Evolutionary conservation across 208 protist species (phyloP), one percentile per base, ranked within the genome.

Genomic region (Polymyxa betae): DNA sequence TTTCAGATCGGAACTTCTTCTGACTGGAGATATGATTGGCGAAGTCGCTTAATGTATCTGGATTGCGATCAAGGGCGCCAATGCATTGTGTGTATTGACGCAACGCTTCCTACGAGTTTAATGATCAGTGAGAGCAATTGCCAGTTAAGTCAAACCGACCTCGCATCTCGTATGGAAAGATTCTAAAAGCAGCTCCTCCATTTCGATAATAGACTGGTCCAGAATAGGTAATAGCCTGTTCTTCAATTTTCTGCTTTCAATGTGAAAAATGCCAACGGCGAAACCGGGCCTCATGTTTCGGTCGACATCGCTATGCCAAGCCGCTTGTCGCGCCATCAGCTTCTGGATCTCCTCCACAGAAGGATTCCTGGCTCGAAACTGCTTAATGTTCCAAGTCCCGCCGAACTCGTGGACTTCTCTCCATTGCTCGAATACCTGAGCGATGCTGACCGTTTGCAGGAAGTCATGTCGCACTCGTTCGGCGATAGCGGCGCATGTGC

Each of bases 101-200:
- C 38, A 91, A 44, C n/a, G 5, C 88, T 43, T 38, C 44, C 24
- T 10, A 24, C 24, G 54, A 60, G 90, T 0, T 0, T 68, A 29
- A 68, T 29, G 54, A 29, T 68, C 54, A 24, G 54, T 68, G 54
- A 24, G 54, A 29, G 54, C 54, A 29, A 29, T 24, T 29, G 54
- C 54, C 24, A 24, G 29, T 68, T 68, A 68, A 68, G 54, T 68
- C 54, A 29, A n/a, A 38, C 10, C n/a, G 77, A 10, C 16, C 20
- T 41, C 77, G 77, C n/a, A 88, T 29, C 41, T 88, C 16, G 10
- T 29, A 29, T 29, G 77, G n/a, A 88, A 88, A 29, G 38, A 29
- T 29, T 5, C 1, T 45, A 91, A 77, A 45, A 93, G 88, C 88
- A 93, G 64, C 46, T 0, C 20, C 29, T 91, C 68, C 90, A 92